Conservation (phyloP, 2,329 filamentous ascomycete genomes). For the Leptographium procerum region DNA sequence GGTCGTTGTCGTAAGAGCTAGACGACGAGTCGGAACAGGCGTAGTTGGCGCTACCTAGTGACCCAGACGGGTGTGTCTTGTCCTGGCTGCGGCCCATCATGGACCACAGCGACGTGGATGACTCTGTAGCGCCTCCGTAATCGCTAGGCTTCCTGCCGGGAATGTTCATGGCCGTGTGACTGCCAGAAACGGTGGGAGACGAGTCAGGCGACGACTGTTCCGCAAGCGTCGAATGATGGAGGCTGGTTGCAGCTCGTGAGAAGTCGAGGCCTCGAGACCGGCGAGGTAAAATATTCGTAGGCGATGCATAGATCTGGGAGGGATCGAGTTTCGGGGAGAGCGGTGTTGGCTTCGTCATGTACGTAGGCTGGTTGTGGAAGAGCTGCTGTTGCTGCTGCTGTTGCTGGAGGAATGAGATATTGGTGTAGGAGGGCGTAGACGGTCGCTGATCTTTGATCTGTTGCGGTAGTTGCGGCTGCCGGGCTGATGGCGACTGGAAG, state of each 20-base stretch:
- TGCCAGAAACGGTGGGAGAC: constrained; percentile 62
- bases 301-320: constrained; percentile 74
- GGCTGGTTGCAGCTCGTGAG: constrained; percentile 80
- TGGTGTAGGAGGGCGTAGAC: constrained; percentile 6
- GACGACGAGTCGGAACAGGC: constrained; percentile 69
- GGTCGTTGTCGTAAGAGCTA: constrained; percentile 57
- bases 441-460: constrained; percentile 1
- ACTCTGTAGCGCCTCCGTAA: constrained; percentile 45
- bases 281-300: constrained; percentile 76
- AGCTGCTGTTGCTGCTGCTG: constrained; percentile 7
- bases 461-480: background rate
- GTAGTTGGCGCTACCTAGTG: constrained; percentile 58
- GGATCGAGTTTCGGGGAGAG: constrained; percentile 80
- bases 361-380: constrained; percentile 21
- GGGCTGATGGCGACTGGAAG: background rate
- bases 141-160: constrained; percentile 36
- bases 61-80: constrained; percentile 64
- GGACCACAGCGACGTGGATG: constrained; percentile 61
- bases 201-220: constrained; percentile 82
- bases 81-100: constrained; percentile 55
- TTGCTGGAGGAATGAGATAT: constrained; percentile 12
- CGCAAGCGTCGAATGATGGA: constrained; percentile 90
- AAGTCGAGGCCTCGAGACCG: constrained; percentile 88
- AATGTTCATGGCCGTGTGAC: constrained; percentile 42
- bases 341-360: constrained; percentile 45